A percentile compares a stretch with the other conserved stretches of the same genome.
Conservation (phyloP, 139 green algal species). For the Pycnococcus provasolii region DNA sequence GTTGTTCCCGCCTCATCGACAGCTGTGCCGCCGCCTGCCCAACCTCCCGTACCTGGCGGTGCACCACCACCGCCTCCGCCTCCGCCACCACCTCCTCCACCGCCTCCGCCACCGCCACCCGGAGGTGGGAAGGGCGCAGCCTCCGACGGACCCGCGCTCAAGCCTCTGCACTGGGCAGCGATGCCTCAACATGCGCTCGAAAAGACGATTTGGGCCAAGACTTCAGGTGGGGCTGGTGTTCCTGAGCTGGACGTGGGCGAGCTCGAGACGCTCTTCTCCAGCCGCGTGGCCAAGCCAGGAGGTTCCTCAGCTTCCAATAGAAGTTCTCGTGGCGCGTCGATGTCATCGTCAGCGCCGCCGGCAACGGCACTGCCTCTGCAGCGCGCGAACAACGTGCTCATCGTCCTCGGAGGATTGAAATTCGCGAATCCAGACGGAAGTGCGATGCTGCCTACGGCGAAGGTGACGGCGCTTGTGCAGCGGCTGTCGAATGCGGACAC, state of each 20-base stretch:
- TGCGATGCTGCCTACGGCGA: background rate
- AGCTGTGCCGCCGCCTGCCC: background rate
- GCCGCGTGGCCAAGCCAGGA: no score
- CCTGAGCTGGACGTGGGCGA: background rate
- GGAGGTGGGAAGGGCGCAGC: background rate
- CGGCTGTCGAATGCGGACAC: no score
- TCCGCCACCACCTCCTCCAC: background rate
- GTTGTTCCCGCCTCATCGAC: background rate
- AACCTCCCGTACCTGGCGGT: background rate
- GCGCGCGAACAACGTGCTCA: background rate
- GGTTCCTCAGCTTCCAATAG: no score
- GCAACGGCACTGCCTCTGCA: background rate
- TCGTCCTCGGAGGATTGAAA: background rate
- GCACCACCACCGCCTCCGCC: background rate
- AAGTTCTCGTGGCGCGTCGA: no score
- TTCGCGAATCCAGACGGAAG: background rate
- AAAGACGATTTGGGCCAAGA: background rate
- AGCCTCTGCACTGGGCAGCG: background rate
- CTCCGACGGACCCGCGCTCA: background rate
- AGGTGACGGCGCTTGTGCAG: background rate
- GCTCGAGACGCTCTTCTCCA: constrained; percentile 6
- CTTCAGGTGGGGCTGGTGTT: background rate
- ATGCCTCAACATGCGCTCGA: background rate
- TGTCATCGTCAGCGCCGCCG: no score
- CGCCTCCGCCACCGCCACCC: background rate